Evolutionary conservation across 768 basidiomycete species (phyloP), one percentile per base, ranked within the genome.

Genomic region (Amanita exitialis): DNA sequence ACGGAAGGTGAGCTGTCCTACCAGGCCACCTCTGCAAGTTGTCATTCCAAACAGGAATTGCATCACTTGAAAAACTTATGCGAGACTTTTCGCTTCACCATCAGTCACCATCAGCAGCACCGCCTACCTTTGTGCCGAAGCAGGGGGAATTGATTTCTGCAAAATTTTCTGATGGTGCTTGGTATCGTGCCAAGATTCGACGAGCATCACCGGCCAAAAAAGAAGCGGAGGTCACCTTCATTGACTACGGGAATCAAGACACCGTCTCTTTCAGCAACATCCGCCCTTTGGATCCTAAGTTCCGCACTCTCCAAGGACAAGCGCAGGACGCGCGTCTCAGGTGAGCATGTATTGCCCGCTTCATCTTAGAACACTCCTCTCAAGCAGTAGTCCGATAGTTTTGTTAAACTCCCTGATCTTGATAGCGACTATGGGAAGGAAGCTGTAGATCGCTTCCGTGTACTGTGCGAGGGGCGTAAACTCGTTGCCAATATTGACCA

Each of bases 401-500:
- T 98, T 63, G 72, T 98, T 54, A 90, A 87, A 64, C 77, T 95
- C 32, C 81, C 83, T 16, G 80, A 80, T 15, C 69, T 80, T 7
- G 82, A 86, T 7, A 92, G 84, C 64, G 96, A 99, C 54, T 96
- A 98, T 67, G 80, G 85, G 45, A 61, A 69, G 0, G 95, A 97
- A 52, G 87, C 94, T 3, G 63, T 92, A 44, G 85, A 90, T 45
- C 83, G 89, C 45, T 97, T 97, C 82, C 80, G 84, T 21, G 66
- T 76, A 13, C 71, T 93, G 16, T 89, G 86, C 57, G 92, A 93
- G 67, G 91, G 90, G n/a, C 85, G 92, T 48, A 93, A 93, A 61
- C 76, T 98, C n/a, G 72, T 98, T 44, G 96, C 93, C n/a, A 97
- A 94, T 68, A 72, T 93, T 52, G 96, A 99, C 65, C 78, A 85